Base-by-base conservation (phyloP, 2,329 filamentous ascomycete genomes). In the Biscogniauxia mediterranea region DNA sequence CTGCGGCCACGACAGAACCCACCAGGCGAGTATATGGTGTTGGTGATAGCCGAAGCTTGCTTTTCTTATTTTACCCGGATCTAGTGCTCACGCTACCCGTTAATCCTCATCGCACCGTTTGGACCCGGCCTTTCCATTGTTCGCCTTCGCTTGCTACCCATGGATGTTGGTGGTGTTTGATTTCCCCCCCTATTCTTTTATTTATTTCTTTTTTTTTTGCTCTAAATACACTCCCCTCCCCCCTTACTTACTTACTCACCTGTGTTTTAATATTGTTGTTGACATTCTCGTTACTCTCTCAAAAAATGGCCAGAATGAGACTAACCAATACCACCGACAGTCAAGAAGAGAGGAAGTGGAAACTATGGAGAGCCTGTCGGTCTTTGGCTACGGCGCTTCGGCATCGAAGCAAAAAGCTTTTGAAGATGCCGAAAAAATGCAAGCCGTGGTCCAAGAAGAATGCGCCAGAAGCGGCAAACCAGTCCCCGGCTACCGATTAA, bases 351-450 rank as follows among this genome's bases (percentile, higher is more conserved):
- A 52, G 59, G 49, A 25, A 9, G 21, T 5, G 56, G 38, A 58
- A 64, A 58, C 32, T 57, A 74, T 73, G 72, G 65, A 69, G 60
- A 66, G 64, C 57, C 58, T 71, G 57, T 67, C 69, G 64, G 69
- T 73, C 50, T 64, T 68, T 60, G 68, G 69, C 46, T 58, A 56
- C 19, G 66, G 66, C 62, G 59, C 58, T 66, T 64, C 68, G 57
- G 61, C 62, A 8, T 65, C 68, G 54, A 67, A 66, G 71, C 79
- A 81, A 66, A 85, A 86, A 71, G 86, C 87, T 56, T 77, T 88
- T 32, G 84, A 90, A 71, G 89, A 91, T 81, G 89, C 89, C 32
- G 83, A 83, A 67, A 86, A 89, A 67, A 90, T 90, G 87, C 86
- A 90, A 74, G 79, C 81, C 54, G 76, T 83, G 1, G 86, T 91